phyloP scores from a whole-genome alignment of 2,329 filamentous ascomycete genomes.

The Ophiostoma ulmi region DNA sequence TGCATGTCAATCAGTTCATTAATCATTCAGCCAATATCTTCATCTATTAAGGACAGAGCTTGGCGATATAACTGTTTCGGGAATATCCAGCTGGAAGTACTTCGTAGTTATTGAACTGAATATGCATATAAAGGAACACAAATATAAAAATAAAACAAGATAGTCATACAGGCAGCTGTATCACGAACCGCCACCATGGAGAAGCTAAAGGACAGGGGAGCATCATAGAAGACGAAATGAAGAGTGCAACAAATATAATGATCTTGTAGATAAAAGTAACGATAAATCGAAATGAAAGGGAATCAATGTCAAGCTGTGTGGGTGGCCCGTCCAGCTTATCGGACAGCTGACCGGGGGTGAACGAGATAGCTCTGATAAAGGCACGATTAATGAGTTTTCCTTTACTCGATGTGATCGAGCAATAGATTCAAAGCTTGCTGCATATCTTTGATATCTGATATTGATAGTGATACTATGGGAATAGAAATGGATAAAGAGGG shows the following conservation, averaged over 20 bases:
- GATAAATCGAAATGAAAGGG: not conserved
- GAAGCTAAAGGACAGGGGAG: not conserved
- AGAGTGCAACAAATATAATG: not conserved
- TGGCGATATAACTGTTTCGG: not conserved
- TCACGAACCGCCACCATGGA: not conserved
- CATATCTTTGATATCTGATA: conserved; percentile 13
- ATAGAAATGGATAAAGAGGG: not conserved
- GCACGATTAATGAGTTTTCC: not conserved
- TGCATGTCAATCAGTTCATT: not conserved
- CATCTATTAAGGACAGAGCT: not conserved
- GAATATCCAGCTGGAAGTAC: not conserved
- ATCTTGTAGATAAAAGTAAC: not conserved
- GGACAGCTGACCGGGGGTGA: not conserved
- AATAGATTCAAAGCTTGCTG: conserved; percentile 17
- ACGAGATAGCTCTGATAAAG: conserved; percentile 6
- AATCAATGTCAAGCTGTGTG: not conserved
- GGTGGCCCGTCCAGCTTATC: not conserved
- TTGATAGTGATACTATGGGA: not conserved
- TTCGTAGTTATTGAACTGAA: not conserved
- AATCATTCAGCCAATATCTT: not conserved
- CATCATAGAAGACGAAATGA: not conserved
- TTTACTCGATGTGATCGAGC: conserved; percentile 27
- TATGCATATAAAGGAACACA: not conserved
- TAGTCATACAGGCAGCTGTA: not conserved
- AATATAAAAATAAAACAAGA: not conserved